Evolutionary conservation across 208 protist genomes (phyloP), one percentile per base, ranked within the genome.

Genomic region (Angomonas deanei): DNA sequence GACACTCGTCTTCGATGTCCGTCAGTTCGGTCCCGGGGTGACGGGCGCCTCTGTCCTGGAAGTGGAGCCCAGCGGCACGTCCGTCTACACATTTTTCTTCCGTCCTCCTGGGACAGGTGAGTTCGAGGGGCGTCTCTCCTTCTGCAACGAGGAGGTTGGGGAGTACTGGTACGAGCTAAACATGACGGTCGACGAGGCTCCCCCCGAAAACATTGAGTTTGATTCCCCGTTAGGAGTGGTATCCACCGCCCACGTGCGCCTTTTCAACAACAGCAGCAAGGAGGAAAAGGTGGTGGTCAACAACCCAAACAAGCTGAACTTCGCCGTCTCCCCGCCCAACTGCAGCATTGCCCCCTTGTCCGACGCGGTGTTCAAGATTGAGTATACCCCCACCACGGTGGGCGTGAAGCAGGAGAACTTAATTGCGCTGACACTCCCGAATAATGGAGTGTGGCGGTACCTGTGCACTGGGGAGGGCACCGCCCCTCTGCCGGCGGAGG

Each of bases 141-240:
- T 98, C 61, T 80, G 78, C 73, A 96, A 91, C 72, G 76, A 92
- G 19, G 80, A 74, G 17, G 74, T 86, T 0, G 96, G 96, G n/a
- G 92, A 98, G 81, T 98, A 96, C 64, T 97, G 92, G 96, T 97
- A 97, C 56, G 81, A 92, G 64, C 68, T 98, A 46, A 42, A 62
- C 49, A 87, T 97, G 71, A 70, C 72, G 28, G 92, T 89, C 11
- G 77, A 80, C 50, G 78, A 84, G 61, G 66, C 91, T 17, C 66
- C 58, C 32, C 74, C 93, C 23, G 86, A 93, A 66, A 73, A 76
- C 28, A 71, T 97, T 61, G 48, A 55, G 27, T 83, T 97, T 56
- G 61, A 70, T 26, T 85, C 80, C 42, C 79, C 83, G 10, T 70
- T 98, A 46, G 93, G 95, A 28, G 67, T 74, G 28, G 50, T 72